Percentiles rank a stretch among this genome's conserved stretches.
Conservation (phyloP, 805 yeast genomes). For the Candida sithepensis region DNA sequence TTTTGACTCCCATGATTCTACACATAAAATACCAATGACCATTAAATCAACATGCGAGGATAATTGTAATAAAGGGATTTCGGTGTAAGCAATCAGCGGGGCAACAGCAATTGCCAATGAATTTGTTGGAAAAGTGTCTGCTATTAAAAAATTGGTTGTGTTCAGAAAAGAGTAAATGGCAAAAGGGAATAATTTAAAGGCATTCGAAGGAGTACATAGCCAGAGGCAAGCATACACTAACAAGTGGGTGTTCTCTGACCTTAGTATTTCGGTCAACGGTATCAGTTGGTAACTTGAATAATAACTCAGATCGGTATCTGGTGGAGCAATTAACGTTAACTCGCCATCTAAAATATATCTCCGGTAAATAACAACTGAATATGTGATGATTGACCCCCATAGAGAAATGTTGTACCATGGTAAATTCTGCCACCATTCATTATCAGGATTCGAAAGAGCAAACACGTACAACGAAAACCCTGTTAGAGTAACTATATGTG, state of each 20-base stretch:
- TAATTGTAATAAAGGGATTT: constrained; percentile 33
- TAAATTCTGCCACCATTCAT: constrained; percentile 4
- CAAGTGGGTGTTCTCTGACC: constrained; percentile 39
- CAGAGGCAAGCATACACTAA: constrained; percentile 36
- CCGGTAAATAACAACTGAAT: constrained; percentile 28
- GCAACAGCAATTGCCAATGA: constrained; percentile 31
- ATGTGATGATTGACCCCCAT: constrained; percentile 26
- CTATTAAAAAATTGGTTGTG: constrained; percentile 29
- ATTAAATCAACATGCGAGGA: constrained; percentile 39
- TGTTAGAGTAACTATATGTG: constrained; percentile 19
- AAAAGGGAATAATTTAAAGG: constrained; percentile 38
- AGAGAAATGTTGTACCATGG: constrained; percentile 22
- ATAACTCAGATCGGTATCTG: neutral
- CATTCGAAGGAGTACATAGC: constrained; percentile 30
- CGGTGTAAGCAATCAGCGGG: constrained; percentile 37
- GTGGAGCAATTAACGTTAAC: constrained; percentile 2
- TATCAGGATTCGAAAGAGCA: constrained; percentile 7
- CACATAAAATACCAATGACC: constrained; percentile 26
- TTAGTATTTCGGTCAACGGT: constrained; percentile 33
- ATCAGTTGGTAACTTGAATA: constrained; percentile 11
- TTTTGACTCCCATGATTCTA: constrained; percentile 24
- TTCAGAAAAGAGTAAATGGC: constrained; percentile 40
- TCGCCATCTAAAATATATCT: constrained; percentile 21
- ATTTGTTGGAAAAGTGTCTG: constrained; percentile 32
- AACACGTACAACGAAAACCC: constrained; percentile 16